Conservation (phyloP, 768 basidiomycete genomes). For the Chalciporus sphaerocephalus region DNA sequence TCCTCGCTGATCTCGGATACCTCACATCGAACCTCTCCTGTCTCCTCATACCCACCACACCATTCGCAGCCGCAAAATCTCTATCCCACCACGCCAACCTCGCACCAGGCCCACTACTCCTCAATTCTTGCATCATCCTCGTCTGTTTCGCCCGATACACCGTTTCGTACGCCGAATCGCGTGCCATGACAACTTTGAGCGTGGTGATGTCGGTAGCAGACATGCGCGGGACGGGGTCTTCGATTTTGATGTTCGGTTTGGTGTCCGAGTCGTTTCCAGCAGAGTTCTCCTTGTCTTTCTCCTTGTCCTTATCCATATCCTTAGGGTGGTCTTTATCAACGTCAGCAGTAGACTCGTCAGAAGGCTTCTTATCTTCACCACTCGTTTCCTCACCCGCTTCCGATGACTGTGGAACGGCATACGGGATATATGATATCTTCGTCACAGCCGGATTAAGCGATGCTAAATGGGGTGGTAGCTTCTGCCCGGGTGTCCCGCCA, state of each 20-base stretch:
- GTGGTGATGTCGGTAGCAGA: slow-evolving; percentile 30
- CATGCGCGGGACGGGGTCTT: slow-evolving; percentile 28
- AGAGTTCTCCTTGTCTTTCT: slow-evolving; percentile 13
- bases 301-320: too few species aligned
- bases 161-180: slow-evolving; percentile 45
- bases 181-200: slow-evolving; percentile 35
- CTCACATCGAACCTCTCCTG: slow-evolving; percentile 48
- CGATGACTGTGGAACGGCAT: slow-evolving; percentile 15
- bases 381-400: slow-evolving; percentile 15
- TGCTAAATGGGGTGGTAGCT: slow-evolving; percentile 32
- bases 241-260: slow-evolving; percentile 12
- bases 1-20: slow-evolving; percentile 48
- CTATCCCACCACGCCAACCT: slow-evolving; percentile 63
- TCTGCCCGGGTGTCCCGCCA: slow-evolving; percentile 27
- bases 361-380: slow-evolving; percentile 25
- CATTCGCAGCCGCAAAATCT: slow-evolving; percentile 35
- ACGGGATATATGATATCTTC: slow-evolving; percentile 29
- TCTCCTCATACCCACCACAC: slow-evolving; percentile 27
- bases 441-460: slow-evolving; percentile 31
- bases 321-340: too few species aligned
- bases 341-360: slow-evolving; percentile 1
- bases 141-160: slow-evolving; percentile 46
- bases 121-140: slow-evolving; percentile 49
- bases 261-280: slow-evolving; percentile 6
- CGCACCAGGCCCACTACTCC: slow-evolving; percentile 39